Percentiles rank a stretch among this genome's conserved stretches.
Evolutionary conservation across 768 basidiomycete genomes (phyloP).

Genomic region (Calocera cornea): DNA sequence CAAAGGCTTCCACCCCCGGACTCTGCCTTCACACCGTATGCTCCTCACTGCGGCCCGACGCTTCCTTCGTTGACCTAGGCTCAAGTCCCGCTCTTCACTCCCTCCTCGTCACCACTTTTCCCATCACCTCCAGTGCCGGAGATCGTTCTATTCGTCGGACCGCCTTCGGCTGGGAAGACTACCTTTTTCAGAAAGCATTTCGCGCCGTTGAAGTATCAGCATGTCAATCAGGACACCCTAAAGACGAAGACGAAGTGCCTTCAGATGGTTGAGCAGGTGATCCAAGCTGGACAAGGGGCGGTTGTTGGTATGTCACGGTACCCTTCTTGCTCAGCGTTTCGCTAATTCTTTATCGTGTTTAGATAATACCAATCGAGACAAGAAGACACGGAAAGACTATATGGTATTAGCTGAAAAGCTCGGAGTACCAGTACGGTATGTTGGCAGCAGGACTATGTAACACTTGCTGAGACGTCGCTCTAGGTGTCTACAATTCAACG

Average conservation of each 20-base stretch:
- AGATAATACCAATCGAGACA: conserved; percentile 91
- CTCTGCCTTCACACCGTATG: conserved; percentile 26
- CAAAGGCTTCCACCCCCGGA: conserved; percentile 54
- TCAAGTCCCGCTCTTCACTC: conserved; percentile 32
- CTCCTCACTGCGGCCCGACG: conserved; percentile 3
- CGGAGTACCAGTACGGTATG: conserved; percentile 43
- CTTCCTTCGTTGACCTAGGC: not conserved
- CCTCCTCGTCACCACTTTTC: conserved; percentile 27
- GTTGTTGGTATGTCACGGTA: conserved; percentile 55
- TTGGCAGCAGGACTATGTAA: not conserved
- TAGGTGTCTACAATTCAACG: conserved; percentile 66
- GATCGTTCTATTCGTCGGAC: conserved; percentile 49
- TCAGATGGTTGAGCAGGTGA: conserved; percentile 41
- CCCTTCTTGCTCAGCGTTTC: not conserved
- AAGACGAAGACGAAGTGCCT: conserved; percentile 65
- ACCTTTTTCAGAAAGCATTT: conserved; percentile 66
- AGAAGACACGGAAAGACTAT: conserved; percentile 53
- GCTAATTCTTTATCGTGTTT: not conserved
- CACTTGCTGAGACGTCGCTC: not conserved
- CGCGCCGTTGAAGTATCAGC: conserved; percentile 49
- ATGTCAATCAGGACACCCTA: conserved; percentile 79
- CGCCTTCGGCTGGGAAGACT: conserved; percentile 63
- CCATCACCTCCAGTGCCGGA: conserved; percentile 25
- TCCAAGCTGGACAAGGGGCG: conserved; percentile 47
- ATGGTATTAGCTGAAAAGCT: conserved; percentile 48